Evolutionary conservation across 1,284 basidiomycete species (phyloP).

Genomic region (Volvariella surrecta): DNA sequence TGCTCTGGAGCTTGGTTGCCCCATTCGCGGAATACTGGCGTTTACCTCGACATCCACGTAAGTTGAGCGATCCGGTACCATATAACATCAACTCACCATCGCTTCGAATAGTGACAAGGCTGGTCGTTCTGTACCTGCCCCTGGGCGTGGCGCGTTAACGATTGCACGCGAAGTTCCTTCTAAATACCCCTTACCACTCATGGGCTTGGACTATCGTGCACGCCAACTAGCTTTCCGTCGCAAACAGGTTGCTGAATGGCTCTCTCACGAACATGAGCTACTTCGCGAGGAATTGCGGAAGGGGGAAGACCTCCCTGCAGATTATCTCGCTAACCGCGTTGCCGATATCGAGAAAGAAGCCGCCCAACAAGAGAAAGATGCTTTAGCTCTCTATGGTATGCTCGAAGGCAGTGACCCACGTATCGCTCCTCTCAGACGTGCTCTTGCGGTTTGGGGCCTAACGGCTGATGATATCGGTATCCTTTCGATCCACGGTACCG

Average conservation of each 20-base stretch:
- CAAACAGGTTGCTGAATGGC: constrained; percentile 89
- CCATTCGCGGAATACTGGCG: constrained; percentile 89
- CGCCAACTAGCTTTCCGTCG: constrained; percentile 92
- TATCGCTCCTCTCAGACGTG: constrained; percentile 86
- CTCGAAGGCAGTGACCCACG: constrained; percentile 81
- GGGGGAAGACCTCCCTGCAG: constrained; percentile 48
- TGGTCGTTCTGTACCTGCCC: constrained; percentile 90
- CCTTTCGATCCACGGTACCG: constrained; percentile 89
- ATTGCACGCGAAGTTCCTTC: constrained; percentile 78
- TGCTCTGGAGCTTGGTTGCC: constrained; percentile 88
- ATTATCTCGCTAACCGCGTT: constrained; percentile 68
- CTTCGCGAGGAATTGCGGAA: constrained; percentile 70
- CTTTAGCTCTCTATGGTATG: constrained; percentile 88
- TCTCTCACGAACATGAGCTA: constrained; percentile 78
- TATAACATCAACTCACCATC: constrained; percentile 8
- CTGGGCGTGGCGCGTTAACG: constrained; percentile 83
- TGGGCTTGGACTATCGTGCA: constrained; percentile 81
- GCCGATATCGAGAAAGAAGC: constrained; percentile 87
- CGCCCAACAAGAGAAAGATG: constrained; percentile 84
- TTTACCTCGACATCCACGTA: constrained; percentile 96
- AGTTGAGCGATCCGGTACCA: constrained; percentile 22
- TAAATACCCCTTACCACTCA: constrained; percentile 66
- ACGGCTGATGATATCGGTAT: constrained; percentile 88
- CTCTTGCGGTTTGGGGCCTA: constrained; percentile 94
- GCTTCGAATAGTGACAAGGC: constrained; percentile 71